These are phyloP conservation scores for Diospyros kaki DNA, from an alignment of 148 eudicot species.

Conservation along the genomic window DNA sequence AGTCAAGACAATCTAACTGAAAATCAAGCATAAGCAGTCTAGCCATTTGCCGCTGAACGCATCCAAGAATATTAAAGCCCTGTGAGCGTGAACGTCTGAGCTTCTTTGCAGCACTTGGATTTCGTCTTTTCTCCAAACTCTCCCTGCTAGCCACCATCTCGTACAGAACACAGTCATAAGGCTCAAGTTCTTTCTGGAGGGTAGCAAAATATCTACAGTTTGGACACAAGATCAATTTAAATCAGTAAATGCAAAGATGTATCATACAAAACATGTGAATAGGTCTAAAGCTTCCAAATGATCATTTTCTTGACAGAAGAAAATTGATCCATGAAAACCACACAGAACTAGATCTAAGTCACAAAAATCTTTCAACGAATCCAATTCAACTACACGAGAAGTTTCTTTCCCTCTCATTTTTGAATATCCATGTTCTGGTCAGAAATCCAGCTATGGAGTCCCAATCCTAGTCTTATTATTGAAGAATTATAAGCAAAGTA, in stretches of 20 bases:
- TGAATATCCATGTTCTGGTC: too few relatives aligned
- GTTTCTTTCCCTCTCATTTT: background rate
- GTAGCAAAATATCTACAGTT: slow-evolving; percentile 70
- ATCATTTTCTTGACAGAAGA: too few relatives aligned
- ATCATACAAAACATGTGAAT: too few relatives aligned
- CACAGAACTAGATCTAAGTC: too few relatives aligned
- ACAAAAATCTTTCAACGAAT: too few relatives aligned
- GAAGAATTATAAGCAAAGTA: too few relatives aligned
- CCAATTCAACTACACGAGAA: too few relatives aligned
- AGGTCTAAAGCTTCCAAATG: too few relatives aligned
- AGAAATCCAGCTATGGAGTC: too few relatives aligned
- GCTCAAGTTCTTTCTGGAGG: slow-evolving; percentile 79
- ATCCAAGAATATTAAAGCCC: slow-evolving; percentile 83
- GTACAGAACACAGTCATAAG: slow-evolving; percentile 91
- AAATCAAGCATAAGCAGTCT: slow-evolving; percentile 73
- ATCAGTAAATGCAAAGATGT: background rate
- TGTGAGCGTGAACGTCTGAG: slow-evolving; percentile 51
- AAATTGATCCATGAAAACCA: too few relatives aligned
- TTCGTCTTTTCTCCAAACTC: slow-evolving; percentile 68
- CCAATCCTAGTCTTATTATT: too few relatives aligned
- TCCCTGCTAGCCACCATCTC: slow-evolving; percentile 97
- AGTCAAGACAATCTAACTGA: slow-evolving; percentile 92
- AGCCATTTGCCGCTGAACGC: slow-evolving; percentile 93
- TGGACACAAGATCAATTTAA: background rate
- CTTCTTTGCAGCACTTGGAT: slow-evolving; percentile 39